Percentiles rank a stretch among this genome's conserved stretches.
Evolutionary conservation across 139 green algal species (phyloP).

Genomic region (Nannochloris sp.): DNA sequence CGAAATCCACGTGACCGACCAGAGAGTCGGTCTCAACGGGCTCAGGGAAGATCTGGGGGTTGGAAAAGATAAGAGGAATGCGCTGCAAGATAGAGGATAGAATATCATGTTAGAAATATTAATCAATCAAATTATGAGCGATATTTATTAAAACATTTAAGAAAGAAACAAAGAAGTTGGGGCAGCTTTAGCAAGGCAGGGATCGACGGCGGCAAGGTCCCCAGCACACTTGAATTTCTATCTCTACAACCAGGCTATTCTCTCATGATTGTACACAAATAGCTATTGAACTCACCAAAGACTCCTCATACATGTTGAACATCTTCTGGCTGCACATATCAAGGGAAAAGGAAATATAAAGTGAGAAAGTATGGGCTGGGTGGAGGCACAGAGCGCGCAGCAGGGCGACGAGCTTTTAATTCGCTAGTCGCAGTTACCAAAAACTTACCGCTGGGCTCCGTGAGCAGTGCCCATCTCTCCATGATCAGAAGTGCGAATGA

Average conservation of each 20-base stretch:
- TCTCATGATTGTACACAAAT: no score
- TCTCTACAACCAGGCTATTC: no score
- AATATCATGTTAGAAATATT: background rate
- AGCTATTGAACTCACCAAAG: no score
- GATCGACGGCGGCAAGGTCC: no score
- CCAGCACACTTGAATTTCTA: no score
- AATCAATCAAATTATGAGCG: background rate
- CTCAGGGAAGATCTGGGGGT: conserved; percentile 8
- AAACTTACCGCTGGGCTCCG: no score
- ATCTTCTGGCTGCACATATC: conserved; percentile 9
- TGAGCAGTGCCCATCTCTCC: conserved; percentile 7
- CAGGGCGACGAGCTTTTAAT: background rate
- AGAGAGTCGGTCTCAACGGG: background rate
- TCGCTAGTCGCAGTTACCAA: background rate
- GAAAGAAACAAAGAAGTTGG: background rate
- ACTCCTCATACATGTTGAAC: conserved; percentile 17
- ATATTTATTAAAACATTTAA: background rate
- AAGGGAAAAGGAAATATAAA: background rate
- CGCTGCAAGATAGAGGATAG: background rate
- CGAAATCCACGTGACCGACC: conserved; percentile 21
- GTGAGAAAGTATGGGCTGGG: background rate
- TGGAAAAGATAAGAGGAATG: conserved; percentile 15
- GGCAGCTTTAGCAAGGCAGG: background rate
- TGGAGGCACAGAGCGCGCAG: background rate
- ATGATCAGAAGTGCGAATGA: conserved; percentile 4